Evolutionary conservation across 192 early-diverging fungal genomes (phyloP).

Genomic region (Lobulomyces angularis): DNA sequence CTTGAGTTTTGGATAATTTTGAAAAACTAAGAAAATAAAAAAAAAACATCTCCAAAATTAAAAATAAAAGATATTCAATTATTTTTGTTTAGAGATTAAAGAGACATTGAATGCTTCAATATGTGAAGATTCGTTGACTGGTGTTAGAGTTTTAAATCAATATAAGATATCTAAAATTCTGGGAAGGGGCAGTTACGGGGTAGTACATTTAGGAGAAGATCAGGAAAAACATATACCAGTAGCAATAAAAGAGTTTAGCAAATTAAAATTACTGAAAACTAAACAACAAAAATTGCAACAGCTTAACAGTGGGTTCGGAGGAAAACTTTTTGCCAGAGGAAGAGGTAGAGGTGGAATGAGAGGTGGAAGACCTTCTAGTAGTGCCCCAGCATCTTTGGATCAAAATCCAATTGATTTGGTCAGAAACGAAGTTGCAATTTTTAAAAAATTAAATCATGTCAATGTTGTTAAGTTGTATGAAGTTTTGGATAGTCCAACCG

Average conservation of each 20-base stretch:
- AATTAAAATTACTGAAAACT: constrained; percentile 66
- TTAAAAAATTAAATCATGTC: constrained; percentile 85
- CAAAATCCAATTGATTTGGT: constrained; percentile 75
- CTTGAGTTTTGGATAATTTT: no score
- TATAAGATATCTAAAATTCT: constrained; percentile 66
- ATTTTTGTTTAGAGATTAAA: no score
- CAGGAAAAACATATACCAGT: constrained; percentile 53
- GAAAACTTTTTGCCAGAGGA: constrained; percentile 21
- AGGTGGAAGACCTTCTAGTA: constrained; percentile 22
- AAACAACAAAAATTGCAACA: constrained; percentile 37
- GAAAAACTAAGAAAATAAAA: no score
- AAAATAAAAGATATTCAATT: no score
- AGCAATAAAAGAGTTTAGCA: constrained; percentile 92
- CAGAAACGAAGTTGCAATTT: constrained; percentile 76
- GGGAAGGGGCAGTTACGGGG: constrained; percentile 82
- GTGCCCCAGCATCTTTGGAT: constrained; percentile 1
- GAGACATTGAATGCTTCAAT: constrained; percentile 54
- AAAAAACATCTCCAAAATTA: no score
- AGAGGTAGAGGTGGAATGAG: constrained; percentile 22
- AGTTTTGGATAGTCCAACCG: constrained; percentile 79
- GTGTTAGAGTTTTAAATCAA: constrained; percentile 65
- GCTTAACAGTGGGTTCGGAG: constrained; percentile 13
- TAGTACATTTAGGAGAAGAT: constrained; percentile 64
- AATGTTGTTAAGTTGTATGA: constrained; percentile 82
- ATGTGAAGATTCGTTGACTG: constrained; percentile 56